These are phyloP conservation scores for Anethum foeniculum DNA, from an alignment of 140 eudicot species.

Conservation along the genomic window DNA sequence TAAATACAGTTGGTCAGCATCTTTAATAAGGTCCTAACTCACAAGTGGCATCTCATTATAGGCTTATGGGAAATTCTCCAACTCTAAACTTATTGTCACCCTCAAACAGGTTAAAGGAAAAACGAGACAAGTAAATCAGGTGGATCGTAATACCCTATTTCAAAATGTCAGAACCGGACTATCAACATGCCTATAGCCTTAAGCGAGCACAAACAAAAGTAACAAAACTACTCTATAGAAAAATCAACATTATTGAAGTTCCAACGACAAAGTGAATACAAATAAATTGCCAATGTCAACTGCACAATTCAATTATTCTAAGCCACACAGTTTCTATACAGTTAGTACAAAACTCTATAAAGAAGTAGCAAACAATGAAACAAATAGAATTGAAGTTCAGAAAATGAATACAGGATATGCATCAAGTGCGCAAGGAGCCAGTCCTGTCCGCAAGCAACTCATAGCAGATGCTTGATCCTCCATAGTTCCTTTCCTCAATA, in stretches of 20 bases:
- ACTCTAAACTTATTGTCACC: neutral
- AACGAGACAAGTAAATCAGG: neutral
- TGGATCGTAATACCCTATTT: neutral
- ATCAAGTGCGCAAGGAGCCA: constrained; percentile 94
- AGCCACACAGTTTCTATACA: neutral
- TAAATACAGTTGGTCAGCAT: neutral
- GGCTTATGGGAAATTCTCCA: neutral
- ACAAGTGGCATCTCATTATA: neutral
- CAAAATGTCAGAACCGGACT: neutral
- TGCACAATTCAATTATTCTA: neutral
- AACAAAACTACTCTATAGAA: neutral
- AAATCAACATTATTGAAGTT: too few relatives aligned
- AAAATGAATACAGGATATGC: constrained; percentile 71
- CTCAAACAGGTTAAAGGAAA: neutral
- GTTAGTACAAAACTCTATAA: neutral
- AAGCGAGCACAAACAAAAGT: neutral
- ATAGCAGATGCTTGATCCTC: constrained; percentile 76
- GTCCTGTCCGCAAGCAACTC: constrained; percentile 58
- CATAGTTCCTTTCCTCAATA: constrained; percentile 80
- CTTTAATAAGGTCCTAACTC: neutral
- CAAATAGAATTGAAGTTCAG: neutral
- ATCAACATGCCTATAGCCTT: neutral
- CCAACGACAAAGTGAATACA: neutral
- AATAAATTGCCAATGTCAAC: neutral
- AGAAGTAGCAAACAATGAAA: neutral